A percentile compares a stretch with the other conserved stretches of the same genome.
Conservation (phyloP, 352 stramenopile genomes). For the Phytophthora pseudosyringae region DNA sequence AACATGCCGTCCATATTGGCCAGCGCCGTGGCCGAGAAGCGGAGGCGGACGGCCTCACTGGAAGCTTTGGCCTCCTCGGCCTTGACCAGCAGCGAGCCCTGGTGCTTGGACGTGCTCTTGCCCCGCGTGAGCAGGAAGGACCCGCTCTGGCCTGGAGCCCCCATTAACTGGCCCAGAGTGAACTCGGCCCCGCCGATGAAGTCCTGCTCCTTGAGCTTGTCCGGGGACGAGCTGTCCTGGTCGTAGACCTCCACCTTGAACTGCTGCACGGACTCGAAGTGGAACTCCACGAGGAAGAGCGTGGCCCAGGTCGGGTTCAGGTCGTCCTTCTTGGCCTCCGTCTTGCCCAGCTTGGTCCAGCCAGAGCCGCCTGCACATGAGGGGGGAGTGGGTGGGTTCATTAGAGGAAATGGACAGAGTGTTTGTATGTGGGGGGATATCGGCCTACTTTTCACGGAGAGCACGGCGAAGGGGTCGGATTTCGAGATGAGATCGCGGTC, state of each 20-base stretch:
- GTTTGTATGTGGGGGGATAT: not conserved
- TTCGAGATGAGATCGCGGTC: conserved; percentile 89
- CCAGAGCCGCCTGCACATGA: conserved; percentile 44
- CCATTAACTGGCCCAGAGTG: conserved; percentile 83
- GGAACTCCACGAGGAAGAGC: conserved; percentile 84
- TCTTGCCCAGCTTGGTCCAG: conserved; percentile 81
- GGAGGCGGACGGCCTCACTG: conserved; percentile 51
- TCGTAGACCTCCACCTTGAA: conserved; percentile 89
- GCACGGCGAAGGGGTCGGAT: conserved; percentile 86
- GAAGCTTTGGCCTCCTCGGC: conserved; percentile 64
- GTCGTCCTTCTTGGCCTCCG: conserved; percentile 80
- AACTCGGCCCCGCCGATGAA: conserved; percentile 81
- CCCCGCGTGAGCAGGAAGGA: conserved; percentile 57
- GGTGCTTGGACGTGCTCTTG: conserved; percentile 51
- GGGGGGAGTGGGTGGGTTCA: not conserved
- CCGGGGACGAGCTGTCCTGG: conserved; percentile 70
- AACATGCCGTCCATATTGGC: conserved; percentile 78
- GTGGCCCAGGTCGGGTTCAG: conserved; percentile 82
- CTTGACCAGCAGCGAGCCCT: conserved; percentile 62
- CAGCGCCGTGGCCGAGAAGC: conserved; percentile 52
- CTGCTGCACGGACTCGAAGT: conserved; percentile 87
- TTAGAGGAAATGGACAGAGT: not conserved
- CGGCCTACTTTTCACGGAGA: conserved; percentile 51
- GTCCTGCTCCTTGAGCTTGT: conserved; percentile 72
- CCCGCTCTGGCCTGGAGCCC: conserved; percentile 64